Percentiles rank a stretch among this genome's conserved stretches.
Conservation (phyloP, 2,329 filamentous ascomycete species). For the Colletotrichum sp. region DNA sequence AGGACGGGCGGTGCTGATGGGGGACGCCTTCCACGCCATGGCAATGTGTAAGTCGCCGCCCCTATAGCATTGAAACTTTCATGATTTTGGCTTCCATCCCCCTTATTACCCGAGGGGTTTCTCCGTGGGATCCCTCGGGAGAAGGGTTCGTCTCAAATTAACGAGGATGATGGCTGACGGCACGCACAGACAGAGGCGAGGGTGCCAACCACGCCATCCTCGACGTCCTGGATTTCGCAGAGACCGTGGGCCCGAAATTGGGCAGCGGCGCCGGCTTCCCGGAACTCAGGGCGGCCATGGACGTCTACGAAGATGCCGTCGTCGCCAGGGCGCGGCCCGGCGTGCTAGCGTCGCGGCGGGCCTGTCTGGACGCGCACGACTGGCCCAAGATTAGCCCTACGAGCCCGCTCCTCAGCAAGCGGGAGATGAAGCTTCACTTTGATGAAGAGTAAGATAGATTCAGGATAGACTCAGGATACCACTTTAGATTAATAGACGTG, state of each 20-base stretch:
- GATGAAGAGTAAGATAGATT: constrained; percentile 27
- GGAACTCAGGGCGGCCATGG: constrained; percentile 32
- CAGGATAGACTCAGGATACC: not conserved
- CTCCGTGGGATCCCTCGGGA: not conserved
- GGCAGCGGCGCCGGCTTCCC: not conserved
- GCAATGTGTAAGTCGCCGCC: constrained; percentile 56
- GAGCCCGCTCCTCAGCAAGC: constrained; percentile 44
- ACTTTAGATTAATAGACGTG: not conserved
- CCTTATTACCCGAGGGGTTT: not conserved
- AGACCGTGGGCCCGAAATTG: constrained; percentile 31
- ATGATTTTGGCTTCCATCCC: not conserved
- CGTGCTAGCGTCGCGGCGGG: constrained; percentile 55
- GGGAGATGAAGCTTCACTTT: constrained; percentile 38
- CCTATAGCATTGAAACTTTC: not conserved
- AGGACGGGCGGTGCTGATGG: constrained; percentile 51
- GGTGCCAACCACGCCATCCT: constrained; percentile 62
- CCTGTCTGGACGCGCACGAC: constrained; percentile 60
- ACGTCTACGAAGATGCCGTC: constrained; percentile 50
- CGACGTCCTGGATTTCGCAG: constrained; percentile 52
- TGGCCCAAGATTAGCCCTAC: constrained; percentile 43
- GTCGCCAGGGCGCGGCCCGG: constrained; percentile 47
- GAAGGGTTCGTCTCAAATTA: not conserved
- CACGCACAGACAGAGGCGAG: constrained; percentile 56
- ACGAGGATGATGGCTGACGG: not conserved
- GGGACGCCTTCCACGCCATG: constrained; percentile 64